Conservation (phyloP, 2,329 filamentous ascomycete genomes). For the Trichoderma afroharzianum region DNA sequence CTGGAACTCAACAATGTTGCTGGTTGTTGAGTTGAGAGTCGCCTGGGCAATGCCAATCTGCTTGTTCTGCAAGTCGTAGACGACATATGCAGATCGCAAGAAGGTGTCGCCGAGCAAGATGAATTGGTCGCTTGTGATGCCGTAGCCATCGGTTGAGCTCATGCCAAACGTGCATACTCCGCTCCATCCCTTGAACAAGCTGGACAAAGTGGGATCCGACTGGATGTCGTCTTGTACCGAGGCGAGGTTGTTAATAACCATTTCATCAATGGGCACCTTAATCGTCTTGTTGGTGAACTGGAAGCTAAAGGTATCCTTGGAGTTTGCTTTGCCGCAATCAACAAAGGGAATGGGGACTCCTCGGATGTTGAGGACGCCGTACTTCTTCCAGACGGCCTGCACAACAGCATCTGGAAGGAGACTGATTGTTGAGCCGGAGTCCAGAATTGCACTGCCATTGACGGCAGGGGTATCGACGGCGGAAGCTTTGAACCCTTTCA, state of each 20-base stretch:
- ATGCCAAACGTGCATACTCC: slow-evolving; percentile 55
- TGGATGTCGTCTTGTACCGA: slow-evolving; percentile 38
- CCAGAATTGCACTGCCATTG: slow-evolving; percentile 60
- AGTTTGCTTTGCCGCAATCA: slow-evolving; percentile 46
- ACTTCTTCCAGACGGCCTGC: slow-evolving; percentile 46
- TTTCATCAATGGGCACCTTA: slow-evolving; percentile 49
- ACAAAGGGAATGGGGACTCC: slow-evolving; percentile 46
- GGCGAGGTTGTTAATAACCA: slow-evolving; percentile 46
- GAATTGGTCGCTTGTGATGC: slow-evolving; percentile 28
- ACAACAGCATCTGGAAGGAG: slow-evolving; percentile 63
- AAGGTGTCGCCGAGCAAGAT: slow-evolving; percentile 58
- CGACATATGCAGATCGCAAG: slow-evolving; percentile 54
- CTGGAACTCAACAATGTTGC: slow-evolving; percentile 45
- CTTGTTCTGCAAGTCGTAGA: slow-evolving; percentile 51
- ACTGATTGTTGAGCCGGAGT: slow-evolving; percentile 69
- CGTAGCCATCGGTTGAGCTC: slow-evolving; percentile 38
- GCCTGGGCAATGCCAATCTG: slow-evolving; percentile 52
- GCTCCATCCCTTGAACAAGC: slow-evolving; percentile 37
- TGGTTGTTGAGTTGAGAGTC: slow-evolving; percentile 44
- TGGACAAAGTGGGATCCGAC: slow-evolving; percentile 36
- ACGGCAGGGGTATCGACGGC: slow-evolving; percentile 34
- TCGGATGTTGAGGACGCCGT: slow-evolving; percentile 45
- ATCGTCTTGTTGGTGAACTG: slow-evolving; percentile 48
- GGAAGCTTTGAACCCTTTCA: slow-evolving; percentile 38
- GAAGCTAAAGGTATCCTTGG: slow-evolving; percentile 47